Conservation (phyloP, 169 alveolate species). For the Cystoisospora suis region DNA sequence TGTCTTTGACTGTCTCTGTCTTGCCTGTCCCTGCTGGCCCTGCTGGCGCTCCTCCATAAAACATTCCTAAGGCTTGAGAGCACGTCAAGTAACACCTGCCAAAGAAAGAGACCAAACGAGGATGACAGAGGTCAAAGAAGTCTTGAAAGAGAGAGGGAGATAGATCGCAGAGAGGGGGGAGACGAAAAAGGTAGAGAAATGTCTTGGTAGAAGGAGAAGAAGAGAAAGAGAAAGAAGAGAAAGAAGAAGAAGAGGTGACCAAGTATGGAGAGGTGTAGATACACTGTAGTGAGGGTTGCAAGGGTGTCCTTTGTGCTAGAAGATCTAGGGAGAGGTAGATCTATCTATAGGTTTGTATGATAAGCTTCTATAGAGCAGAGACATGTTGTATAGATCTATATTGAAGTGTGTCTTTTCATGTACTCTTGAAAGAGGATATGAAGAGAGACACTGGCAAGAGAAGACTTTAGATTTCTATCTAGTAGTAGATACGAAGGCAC, state of each 20-base stretch:
- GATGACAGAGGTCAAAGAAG: not conserved
- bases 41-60: slow-evolving; percentile 96
- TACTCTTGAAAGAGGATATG: too few relatives aligned
- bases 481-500: too few relatives aligned
- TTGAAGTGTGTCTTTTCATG: too few relatives aligned
- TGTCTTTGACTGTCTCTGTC: slow-evolving; percentile 95
- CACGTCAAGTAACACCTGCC: slow-evolving; percentile 66
- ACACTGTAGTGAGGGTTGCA: too few relatives aligned
- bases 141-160: not conserved
- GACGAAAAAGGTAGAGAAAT: not conserved
- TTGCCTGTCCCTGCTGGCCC: slow-evolving; percentile 99
- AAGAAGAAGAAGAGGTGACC: not conserved
- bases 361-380: too few relatives aligned
- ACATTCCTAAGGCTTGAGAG: slow-evolving; percentile 93
- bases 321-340: too few relatives aligned
- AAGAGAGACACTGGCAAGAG: too few relatives aligned
- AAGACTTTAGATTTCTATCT: too few relatives aligned
- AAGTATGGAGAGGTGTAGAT: too few relatives aligned
- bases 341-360: too few relatives aligned
- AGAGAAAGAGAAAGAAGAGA: not conserved
- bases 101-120: not conserved
- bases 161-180: not conserved
- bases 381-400: too few relatives aligned
- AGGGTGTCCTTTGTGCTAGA: too few relatives aligned
- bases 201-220: not conserved